Evolutionary conservation across 2,329 filamentous ascomycete species (phyloP).

Genomic region (Trichophyton schoenleinii): DNA sequence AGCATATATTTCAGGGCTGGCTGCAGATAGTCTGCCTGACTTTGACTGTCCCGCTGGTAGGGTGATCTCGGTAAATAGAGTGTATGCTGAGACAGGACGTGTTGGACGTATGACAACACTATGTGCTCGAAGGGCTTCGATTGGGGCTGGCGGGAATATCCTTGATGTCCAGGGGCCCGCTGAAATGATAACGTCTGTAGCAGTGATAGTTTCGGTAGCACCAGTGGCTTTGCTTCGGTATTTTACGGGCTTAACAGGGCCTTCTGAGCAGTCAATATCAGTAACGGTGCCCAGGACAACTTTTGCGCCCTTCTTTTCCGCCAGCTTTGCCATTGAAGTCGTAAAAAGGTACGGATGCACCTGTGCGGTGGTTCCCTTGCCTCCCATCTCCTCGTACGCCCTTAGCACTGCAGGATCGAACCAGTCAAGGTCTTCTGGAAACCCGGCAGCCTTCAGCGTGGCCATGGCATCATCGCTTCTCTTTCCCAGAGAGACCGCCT

Average conservation of each 20-base stretch:
- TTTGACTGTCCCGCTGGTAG: slow-evolving; percentile 50
- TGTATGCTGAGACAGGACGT: slow-evolving; percentile 38
- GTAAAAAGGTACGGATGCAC: slow-evolving; percentile 91
- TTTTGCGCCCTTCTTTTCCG: slow-evolving; percentile 54
- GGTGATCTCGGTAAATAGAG: slow-evolving; percentile 67
- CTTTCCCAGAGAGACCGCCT: slow-evolving; percentile 14
- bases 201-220: slow-evolving; percentile 39
- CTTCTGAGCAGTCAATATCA: slow-evolving; percentile 45
- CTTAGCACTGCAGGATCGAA: slow-evolving; percentile 54
- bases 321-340: slow-evolving; percentile 65
- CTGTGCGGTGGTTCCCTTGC: slow-evolving; percentile 69
- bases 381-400: slow-evolving; percentile 74
- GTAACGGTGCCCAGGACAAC: slow-evolving; percentile 59
- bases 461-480: slow-evolving; percentile 37
- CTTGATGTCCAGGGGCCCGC: slow-evolving; percentile 50
- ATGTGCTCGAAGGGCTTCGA: slow-evolving; percentile 49
- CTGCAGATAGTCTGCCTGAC: slow-evolving; percentile 43
- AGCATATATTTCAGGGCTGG: slow-evolving; percentile 87
- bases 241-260: slow-evolving; percentile 49
- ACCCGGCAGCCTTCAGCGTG: slow-evolving; percentile 43
- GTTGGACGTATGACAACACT: slow-evolving; percentile 49
- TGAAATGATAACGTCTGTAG: slow-evolving; percentile 48
- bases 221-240: slow-evolving; percentile 44
- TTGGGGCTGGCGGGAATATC: slow-evolving; percentile 44
- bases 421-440: slow-evolving; percentile 78